Evolutionary conservation across 225 moss, liverwort and hornwort genomes (phyloP).

Genomic region (Takakia lepidozioides): DNA sequence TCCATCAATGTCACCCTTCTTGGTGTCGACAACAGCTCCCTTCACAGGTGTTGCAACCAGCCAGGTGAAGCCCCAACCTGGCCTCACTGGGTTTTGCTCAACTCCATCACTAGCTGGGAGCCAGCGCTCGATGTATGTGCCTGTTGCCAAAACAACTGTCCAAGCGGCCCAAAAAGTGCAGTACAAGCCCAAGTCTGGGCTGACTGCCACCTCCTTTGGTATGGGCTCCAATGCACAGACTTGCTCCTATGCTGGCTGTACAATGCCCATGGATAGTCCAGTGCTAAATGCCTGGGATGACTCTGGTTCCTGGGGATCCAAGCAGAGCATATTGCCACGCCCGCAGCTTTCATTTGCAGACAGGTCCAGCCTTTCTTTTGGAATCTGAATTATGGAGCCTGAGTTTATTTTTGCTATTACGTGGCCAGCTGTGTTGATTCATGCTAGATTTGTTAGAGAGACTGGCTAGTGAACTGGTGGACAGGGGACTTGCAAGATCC

Average conservation of each 20-base stretch:
- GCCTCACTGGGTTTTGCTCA: slow-evolving; percentile 31
- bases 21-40: slow-evolving; percentile 37
- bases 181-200: slow-evolving; percentile 23
- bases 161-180: slow-evolving; percentile 39
- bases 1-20: slow-evolving; percentile 44
- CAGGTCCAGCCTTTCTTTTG: slow-evolving; percentile 33
- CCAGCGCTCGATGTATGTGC: slow-evolving; percentile 37
- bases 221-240: slow-evolving; percentile 18
- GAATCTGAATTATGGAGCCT: neutral
- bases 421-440: neutral
- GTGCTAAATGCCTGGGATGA: slow-evolving; percentile 44
- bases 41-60: slow-evolving; percentile 29
- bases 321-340: slow-evolving; percentile 35
- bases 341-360: slow-evolving; percentile 60
- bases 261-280: slow-evolving; percentile 18
- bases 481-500: no score
- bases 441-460: neutral
- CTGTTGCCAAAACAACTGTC: slow-evolving; percentile 32
- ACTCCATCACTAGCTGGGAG: slow-evolving; percentile 22
- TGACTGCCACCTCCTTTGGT: slow-evolving; percentile 12
- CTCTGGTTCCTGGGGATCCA: slow-evolving; percentile 47
- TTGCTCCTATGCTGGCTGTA: slow-evolving; percentile 19
- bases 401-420: neutral
- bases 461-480: neutral
- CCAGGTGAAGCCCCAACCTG: slow-evolving; percentile 44